These are phyloP conservation scores for Periconia digitata DNA, from an alignment of 2,329 filamentous ascomycete genomes.

Conservation along the genomic window DNA sequence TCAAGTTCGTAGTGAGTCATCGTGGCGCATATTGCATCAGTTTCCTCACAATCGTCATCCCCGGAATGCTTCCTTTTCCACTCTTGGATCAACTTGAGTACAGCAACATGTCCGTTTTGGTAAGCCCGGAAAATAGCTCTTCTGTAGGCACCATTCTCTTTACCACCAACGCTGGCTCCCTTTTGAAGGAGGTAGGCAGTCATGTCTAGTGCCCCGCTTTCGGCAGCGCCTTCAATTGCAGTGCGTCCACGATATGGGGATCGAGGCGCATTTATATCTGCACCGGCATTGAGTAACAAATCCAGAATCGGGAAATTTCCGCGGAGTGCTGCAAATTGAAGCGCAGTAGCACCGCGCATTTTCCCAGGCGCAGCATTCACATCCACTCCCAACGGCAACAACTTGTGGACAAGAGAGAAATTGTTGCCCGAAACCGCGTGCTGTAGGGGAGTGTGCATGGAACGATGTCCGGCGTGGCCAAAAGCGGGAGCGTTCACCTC, in stretches of 20 bases:
- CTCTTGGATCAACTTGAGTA: background rate
- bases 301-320: background rate
- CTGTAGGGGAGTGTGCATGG: background rate
- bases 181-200: background rate
- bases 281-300: conserved; percentile 1
- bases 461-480: too few species aligned
- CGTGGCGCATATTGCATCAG: too few species aligned
- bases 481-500: too few species aligned
- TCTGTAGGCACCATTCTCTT: background rate
- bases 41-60: too few species aligned
- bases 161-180: background rate
- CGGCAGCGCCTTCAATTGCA: background rate
- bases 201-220: background rate
- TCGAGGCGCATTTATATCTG: background rate
- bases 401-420: background rate
- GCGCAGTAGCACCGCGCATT: background rate
- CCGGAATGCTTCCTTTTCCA: background rate
- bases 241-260: background rate
- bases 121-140: background rate
- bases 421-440: background rate
- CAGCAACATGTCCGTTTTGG: background rate
- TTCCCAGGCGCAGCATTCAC: background rate
- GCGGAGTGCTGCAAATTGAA: conserved; percentile 1
- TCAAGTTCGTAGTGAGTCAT: too few species aligned
- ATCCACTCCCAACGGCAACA: background rate